Percentiles rank a stretch among this genome's conserved stretches.
These are phyloP conservation scores for Ophiosphaerella herpotricha DNA, from an alignment of 2,329 filamentous ascomycete genomes.

Conservation along the genomic window DNA sequence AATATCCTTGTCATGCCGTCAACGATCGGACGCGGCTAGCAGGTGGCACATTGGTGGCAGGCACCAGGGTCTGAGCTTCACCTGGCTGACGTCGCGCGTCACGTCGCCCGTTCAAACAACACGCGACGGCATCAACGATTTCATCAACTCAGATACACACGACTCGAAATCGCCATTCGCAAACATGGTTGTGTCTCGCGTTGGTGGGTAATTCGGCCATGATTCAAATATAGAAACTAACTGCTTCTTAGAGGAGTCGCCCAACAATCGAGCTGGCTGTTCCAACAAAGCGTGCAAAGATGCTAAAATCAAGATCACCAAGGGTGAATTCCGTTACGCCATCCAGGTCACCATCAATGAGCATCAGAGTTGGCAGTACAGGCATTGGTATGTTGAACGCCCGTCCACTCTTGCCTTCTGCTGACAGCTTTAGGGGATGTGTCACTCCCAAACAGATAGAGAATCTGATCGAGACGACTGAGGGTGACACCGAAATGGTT, in stretches of 20 bases:
- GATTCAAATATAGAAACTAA: conserved; percentile 2
- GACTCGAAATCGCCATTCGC: conserved; percentile 1
- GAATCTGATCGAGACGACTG: conserved; percentile 65
- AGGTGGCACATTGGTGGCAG: no score
- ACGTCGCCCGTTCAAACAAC: conserved; percentile 12
- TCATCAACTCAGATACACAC: not conserved
- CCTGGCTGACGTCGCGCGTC: conserved; percentile 18
- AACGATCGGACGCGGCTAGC: conserved; percentile 6
- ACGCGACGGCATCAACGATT: conserved; percentile 7
- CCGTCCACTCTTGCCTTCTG: not conserved
- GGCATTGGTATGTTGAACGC: conserved; percentile 73
- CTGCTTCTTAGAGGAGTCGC: conserved; percentile 21
- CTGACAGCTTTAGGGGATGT: conserved; percentile 71
- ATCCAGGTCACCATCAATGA: conserved; percentile 67
- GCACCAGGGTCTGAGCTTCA: conserved; percentile 4
- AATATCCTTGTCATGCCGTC: conserved; percentile 6
- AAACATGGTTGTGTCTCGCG: conserved; percentile 34
- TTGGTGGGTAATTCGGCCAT: conserved; percentile 20
- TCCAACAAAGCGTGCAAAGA: conserved; percentile 74
- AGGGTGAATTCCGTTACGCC: conserved; percentile 73
- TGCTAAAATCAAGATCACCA: conserved; percentile 69
- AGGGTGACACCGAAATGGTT: conserved; percentile 66
- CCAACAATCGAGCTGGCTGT: conserved; percentile 73
- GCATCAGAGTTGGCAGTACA: conserved; percentile 73
- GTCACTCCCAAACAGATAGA: conserved; percentile 75